Evolutionary conservation across 2,329 filamentous ascomycete genomes (phyloP).

Genomic region (Ophiostoma novo-ulmi): DNA sequence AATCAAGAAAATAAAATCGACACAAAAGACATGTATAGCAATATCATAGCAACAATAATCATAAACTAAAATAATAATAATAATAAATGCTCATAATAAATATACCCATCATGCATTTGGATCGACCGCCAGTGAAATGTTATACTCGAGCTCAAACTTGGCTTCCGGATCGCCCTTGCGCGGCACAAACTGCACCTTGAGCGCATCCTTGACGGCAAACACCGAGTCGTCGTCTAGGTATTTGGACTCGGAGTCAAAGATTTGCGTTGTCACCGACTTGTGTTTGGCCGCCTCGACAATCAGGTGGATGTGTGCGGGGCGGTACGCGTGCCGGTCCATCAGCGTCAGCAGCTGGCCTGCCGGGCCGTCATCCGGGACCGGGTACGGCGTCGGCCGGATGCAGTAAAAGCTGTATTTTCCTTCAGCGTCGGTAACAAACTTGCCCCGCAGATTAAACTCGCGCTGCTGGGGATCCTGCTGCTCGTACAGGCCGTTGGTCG

Average conservation of each 20-base stretch:
- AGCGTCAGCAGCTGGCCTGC: constrained; percentile 35
- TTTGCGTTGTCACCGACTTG: constrained; percentile 65
- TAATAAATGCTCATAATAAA: not conserved
- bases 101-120: not conserved
- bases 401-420: constrained; percentile 61
- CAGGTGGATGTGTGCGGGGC: constrained; percentile 39
- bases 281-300: constrained; percentile 50
- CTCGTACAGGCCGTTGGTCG: constrained; percentile 59
- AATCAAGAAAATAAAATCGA: not conserved
- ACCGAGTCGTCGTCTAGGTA: constrained; percentile 48
- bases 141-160: constrained; percentile 34
- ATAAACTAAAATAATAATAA: not conserved
- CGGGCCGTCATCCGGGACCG: constrained; percentile 32
- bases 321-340: constrained; percentile 36
- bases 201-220: constrained; percentile 40
- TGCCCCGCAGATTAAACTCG: constrained; percentile 27
- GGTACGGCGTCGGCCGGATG: constrained; percentile 54
- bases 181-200: constrained; percentile 36
- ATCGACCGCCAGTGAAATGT: constrained; percentile 28
- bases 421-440: constrained; percentile 40
- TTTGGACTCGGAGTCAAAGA: constrained; percentile 57
- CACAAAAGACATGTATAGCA: not conserved
- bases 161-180: constrained; percentile 32
- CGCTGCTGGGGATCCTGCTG: constrained; percentile 56
- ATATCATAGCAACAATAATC: not conserved